phyloP scores from a whole-genome alignment of 305 asterid species.

The Fraxinus nigra region DNA sequence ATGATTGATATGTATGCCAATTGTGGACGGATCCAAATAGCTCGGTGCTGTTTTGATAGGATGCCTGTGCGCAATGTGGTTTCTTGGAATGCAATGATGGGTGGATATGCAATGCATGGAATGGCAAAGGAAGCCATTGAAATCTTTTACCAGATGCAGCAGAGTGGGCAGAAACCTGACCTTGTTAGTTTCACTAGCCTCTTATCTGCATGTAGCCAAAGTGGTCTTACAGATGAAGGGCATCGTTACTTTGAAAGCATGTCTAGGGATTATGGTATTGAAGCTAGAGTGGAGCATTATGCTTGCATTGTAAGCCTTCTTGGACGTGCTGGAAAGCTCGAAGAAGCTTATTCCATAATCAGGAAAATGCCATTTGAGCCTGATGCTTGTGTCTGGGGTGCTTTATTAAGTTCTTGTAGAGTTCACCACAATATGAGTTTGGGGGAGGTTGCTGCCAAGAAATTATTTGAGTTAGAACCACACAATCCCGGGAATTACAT shows the following conservation, averaged over 20 bases:
- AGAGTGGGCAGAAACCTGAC: conserved; percentile 66
- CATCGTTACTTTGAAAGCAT: conserved; percentile 53
- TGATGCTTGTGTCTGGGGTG: conserved; percentile 95
- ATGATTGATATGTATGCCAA: conserved; percentile 88
- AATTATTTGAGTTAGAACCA: conserved; percentile 75
- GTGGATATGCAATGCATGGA: conserved; percentile 90
- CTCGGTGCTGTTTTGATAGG: conserved; percentile 57
- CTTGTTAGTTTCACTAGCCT: conserved; percentile 73
- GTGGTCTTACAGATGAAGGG: conserved; percentile 72
- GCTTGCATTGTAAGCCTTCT: conserved; percentile 82
- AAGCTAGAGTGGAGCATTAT: conserved; percentile 78
- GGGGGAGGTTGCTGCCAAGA: conserved; percentile 79
- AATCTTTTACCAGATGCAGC: conserved; percentile 52
- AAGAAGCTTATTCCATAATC: conserved; percentile 69
- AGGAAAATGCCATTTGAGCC: conserved; percentile 72
- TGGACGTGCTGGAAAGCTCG: conserved; percentile 86
- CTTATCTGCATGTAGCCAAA: conserved; percentile 81
- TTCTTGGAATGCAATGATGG: conserved; percentile 84
- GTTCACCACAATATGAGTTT: conserved; percentile 58
- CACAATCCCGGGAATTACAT: conserved; percentile 76
- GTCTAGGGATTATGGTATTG: conserved; percentile 55
- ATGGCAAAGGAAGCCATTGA: conserved; percentile 63
- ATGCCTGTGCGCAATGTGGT: conserved; percentile 62
- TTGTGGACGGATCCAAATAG: conserved; percentile 70
- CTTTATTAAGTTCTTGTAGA: conserved; percentile 78